Evolutionary conservation across 2,329 filamentous ascomycete species (phyloP).

Genomic region (Periconia sp.): DNA sequence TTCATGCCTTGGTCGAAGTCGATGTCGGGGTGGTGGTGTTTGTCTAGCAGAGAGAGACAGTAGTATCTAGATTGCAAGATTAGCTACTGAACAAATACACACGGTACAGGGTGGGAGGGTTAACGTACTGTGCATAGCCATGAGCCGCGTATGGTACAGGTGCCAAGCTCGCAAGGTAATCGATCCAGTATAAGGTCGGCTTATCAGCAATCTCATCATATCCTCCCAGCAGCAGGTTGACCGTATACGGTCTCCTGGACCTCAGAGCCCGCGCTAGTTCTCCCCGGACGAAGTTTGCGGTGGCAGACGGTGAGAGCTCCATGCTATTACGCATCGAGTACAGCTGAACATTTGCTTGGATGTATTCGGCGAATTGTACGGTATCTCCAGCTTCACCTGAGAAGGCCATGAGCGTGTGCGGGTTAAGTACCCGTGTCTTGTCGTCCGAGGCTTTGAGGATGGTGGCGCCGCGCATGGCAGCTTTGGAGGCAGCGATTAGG

Average conservation of each 20-base stretch:
- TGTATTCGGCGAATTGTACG: constrained; percentile 98
- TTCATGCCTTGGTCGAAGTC: constrained; percentile 87
- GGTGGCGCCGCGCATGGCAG: constrained; percentile 95
- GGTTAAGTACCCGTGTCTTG: constrained; percentile 92
- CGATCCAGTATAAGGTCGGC: constrained; percentile 94
- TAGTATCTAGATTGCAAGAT: constrained; percentile 72
- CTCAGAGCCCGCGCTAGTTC: constrained; percentile 91
- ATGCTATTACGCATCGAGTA: constrained; percentile 98
- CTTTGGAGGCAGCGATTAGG: constrained; percentile 96
- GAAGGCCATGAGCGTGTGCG: constrained; percentile 93
- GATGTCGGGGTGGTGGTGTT: constrained; percentile 97
- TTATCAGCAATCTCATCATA: constrained; percentile 90
- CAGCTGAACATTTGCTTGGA: constrained; percentile 96
- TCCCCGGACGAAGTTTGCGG: constrained; percentile 91
- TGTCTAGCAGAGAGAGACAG: constrained; percentile 95
- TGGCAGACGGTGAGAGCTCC: constrained; percentile 85
- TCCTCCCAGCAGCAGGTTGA: constrained; percentile 94
- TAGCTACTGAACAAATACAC: background rate
- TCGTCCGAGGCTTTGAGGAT: constrained; percentile 95
- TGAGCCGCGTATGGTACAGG: constrained; percentile 94
- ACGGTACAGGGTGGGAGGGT: background rate
- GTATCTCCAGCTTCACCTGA: constrained; percentile 97
- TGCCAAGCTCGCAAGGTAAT: constrained; percentile 90
- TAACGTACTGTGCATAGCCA: constrained; percentile 91
- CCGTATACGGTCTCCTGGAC: constrained; percentile 92